A percentile compares a stretch with the other conserved stretches of the same genome.
Evolutionary conservation across 495 filamentous ascomycete species (phyloP).

Genomic region (Podospora pseudopauciseta): DNA sequence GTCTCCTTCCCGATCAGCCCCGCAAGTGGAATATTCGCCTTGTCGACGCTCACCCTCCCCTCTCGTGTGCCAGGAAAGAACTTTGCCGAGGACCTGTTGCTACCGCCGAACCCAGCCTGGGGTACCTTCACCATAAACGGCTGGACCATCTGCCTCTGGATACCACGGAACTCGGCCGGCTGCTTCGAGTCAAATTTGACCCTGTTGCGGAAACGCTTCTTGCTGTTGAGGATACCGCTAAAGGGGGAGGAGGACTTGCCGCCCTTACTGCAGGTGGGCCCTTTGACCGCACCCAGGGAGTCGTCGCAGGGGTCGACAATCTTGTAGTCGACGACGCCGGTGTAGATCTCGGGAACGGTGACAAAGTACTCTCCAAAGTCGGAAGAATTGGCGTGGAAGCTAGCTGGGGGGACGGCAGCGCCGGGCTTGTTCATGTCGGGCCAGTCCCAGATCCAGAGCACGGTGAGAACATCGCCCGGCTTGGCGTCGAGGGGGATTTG

Average conservation of each 20-base stretch:
- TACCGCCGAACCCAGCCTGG: slow-evolving; percentile 19
- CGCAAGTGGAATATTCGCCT: slow-evolving; percentile 25
- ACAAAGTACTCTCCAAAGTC: slow-evolving; percentile 49
- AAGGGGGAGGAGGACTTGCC: slow-evolving; percentile 5
- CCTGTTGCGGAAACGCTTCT: background rate
- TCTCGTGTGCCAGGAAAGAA: slow-evolving; percentile 13
- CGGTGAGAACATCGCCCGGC: slow-evolving; percentile 56
- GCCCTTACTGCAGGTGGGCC: slow-evolving; percentile 22
- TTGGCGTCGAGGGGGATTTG: slow-evolving; percentile 56
- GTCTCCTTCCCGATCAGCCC: slow-evolving; percentile 19
- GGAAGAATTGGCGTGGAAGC: slow-evolving; percentile 31
- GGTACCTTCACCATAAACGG: slow-evolving; percentile 36
- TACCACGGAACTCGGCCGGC: slow-evolving; percentile 24
- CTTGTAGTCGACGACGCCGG: slow-evolving; percentile 75
- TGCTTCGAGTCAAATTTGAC: slow-evolving; percentile 31
- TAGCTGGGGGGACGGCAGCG: slow-evolving; percentile 28
- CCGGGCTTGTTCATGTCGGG: slow-evolving; percentile 42
- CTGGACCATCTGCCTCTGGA: slow-evolving; percentile 36
- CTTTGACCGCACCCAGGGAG: slow-evolving; percentile 32
- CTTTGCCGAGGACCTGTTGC: background rate
- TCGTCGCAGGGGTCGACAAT: slow-evolving; percentile 40
- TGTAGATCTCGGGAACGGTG: slow-evolving; percentile 63
- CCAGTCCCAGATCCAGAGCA: slow-evolving; percentile 97
- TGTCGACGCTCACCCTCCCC: slow-evolving; percentile 12
- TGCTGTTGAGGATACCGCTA: background rate